A percentile compares a stretch with the other conserved stretches of the same genome.
Conservation (phyloP, 176 grass and related monocot species). For the Bonia amplexicaulis region DNA sequence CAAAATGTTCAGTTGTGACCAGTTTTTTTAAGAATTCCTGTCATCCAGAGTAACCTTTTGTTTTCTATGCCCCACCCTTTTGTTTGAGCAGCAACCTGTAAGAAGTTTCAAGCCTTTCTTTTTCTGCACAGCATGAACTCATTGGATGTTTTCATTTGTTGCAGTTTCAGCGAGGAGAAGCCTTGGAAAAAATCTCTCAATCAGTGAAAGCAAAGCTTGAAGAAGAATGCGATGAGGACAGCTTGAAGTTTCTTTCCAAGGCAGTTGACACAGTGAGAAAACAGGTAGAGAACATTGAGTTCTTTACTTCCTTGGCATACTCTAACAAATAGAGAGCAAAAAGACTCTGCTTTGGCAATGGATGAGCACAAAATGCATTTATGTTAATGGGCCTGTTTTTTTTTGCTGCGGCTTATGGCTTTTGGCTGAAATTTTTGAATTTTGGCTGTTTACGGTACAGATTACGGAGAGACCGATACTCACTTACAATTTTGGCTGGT, state of each 20-base stretch:
- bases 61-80: neutral
- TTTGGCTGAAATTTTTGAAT: no score
- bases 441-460: no score
- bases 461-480: no score
- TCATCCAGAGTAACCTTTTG: neutral
- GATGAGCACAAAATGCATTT: neutral
- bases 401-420: no score
- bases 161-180: conserved; percentile 93
- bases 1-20: neutral
- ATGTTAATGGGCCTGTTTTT: no score
- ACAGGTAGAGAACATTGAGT: conserved; percentile 45
- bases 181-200: conserved; percentile 75
- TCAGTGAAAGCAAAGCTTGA: conserved; percentile 78
- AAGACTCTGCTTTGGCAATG: neutral
- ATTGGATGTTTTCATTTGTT: conserved; percentile 22
- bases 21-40: neutral
- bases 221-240: conserved; percentile 89
- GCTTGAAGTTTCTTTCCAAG: conserved; percentile 85
- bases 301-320: neutral
- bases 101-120: neutral
- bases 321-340: neutral
- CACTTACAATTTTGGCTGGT: no score
- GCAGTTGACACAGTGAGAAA: conserved; percentile 86
- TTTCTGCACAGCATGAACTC: conserved; percentile 7
- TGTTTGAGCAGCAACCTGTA: neutral